phyloP scores from a whole-genome alignment of 306 rosid genomes.

The Quercus agrifolia region DNA sequence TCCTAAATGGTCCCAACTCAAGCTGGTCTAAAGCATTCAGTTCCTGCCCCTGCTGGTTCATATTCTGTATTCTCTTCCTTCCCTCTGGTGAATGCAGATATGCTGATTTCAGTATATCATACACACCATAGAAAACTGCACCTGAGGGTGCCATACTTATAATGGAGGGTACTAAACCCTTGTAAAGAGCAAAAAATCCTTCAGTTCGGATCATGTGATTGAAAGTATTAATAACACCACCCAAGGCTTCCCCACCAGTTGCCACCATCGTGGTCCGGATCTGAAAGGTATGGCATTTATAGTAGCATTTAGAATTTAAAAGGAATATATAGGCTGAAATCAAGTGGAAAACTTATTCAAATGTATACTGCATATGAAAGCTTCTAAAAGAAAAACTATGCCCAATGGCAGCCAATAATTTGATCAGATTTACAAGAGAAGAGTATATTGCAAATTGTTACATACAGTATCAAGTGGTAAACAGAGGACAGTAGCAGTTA shows the following conservation, averaged over 20 bases:
- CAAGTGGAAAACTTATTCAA: neutral
- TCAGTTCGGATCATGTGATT: conserved; percentile 78
- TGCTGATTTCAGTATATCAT: conserved; percentile 77
- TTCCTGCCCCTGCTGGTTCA: conserved; percentile 67
- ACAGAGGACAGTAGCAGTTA: conserved; percentile 78
- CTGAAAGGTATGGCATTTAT: conserved; percentile 37
- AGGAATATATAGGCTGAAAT: conserved; percentile 9
- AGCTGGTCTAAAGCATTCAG: conserved; percentile 83
- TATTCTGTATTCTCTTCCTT: conserved; percentile 60
- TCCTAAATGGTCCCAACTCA: conserved; percentile 86
- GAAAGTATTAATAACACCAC: conserved; percentile 90
- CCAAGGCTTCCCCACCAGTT: conserved; percentile 93
- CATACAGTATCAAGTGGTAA: conserved; percentile 96
- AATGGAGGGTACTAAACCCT: conserved; percentile 91
- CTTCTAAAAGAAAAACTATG: no score
- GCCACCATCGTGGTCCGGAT: conserved; percentile 93
- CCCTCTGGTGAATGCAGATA: conserved; percentile 92
- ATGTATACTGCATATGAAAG: neutral
- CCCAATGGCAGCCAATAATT: neutral
- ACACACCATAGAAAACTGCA: conserved; percentile 93
- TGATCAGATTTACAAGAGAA: neutral
- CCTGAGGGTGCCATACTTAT: conserved; percentile 96
- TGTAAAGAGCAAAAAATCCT: conserved; percentile 90
- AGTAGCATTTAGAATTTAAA: conserved; percentile 8
- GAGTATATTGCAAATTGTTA: conserved; percentile 15